These are phyloP conservation scores for Phytophthora macrochlamydospora DNA, from an alignment of 352 stramenopile species.

Conservation along the genomic window DNA sequence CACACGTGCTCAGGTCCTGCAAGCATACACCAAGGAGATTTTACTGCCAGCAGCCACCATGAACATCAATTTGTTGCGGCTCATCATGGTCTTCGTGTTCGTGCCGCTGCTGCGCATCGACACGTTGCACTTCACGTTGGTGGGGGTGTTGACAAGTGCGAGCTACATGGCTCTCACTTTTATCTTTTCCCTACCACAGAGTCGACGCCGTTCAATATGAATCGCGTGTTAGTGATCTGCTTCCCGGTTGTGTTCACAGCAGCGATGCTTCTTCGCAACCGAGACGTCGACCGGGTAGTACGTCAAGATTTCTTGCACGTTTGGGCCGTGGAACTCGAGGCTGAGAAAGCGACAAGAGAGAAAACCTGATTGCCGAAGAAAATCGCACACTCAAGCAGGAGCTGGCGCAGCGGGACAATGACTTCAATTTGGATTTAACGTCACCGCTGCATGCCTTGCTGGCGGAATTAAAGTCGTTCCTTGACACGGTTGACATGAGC, in stretches of 20 bases:
- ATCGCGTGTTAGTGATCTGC: slow-evolving; percentile 67
- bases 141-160: slow-evolving; percentile 55
- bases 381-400: slow-evolving; percentile 83
- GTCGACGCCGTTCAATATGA: slow-evolving; percentile 66
- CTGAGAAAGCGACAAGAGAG: slow-evolving; percentile 68
- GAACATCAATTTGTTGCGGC: slow-evolving; percentile 81
- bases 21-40: slow-evolving; percentile 68
- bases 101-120: slow-evolving; percentile 77
- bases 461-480: slow-evolving; percentile 77
- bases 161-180: slow-evolving; percentile 69
- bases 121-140: slow-evolving; percentile 68
- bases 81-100: slow-evolving; percentile 82
- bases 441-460: slow-evolving; percentile 75
- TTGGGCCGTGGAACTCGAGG: slow-evolving; percentile 75
- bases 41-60: slow-evolving; percentile 70
- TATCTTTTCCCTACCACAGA: slow-evolving; percentile 70
- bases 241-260: slow-evolving; percentile 72
- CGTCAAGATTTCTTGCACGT: slow-evolving; percentile 84
- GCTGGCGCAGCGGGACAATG: slow-evolving; percentile 70
- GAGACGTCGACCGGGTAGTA: slow-evolving; percentile 77
- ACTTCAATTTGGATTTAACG: slow-evolving; percentile 77
- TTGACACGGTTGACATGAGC: slow-evolving; percentile 73
- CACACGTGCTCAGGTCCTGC: slow-evolving; percentile 60
- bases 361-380: slow-evolving; percentile 87
- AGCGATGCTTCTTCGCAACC: slow-evolving; percentile 75